Percentiles rank a stretch among this genome's conserved stretches.
Conservation (phyloP, 495 filamentous ascomycete genomes). For the Trichoderma asperelloides region DNA sequence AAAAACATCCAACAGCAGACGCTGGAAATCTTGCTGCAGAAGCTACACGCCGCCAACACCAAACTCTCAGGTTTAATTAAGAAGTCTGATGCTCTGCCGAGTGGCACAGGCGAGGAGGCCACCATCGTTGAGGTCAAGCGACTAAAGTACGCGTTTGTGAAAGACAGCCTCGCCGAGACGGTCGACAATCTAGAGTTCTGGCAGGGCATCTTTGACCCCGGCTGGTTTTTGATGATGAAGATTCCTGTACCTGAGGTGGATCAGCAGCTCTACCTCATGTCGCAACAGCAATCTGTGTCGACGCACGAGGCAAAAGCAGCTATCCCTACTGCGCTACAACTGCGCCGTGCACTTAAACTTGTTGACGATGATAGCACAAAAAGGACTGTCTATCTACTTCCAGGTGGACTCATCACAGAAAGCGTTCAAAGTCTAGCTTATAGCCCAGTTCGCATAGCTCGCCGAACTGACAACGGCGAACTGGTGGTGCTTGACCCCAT, state of each 20-base stretch:
- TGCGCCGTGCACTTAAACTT: background rate
- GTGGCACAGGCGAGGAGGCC: background rate
- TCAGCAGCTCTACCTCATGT: slow-evolving; percentile 10
- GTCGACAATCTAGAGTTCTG: slow-evolving; percentile 31
- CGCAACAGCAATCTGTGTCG: background rate
- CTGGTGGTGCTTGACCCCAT: background rate
- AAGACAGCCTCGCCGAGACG: slow-evolving; percentile 21
- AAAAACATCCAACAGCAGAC: background rate
- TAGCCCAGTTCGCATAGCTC: slow-evolving; percentile 1
- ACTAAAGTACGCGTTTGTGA: slow-evolving; percentile 13
- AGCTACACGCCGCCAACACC: background rate
- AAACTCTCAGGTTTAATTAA: background rate
- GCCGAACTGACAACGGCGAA: background rate
- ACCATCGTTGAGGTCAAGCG: background rate
- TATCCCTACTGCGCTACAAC: background rate
- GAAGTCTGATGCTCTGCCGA: background rate
- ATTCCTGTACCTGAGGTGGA: slow-evolving; percentile 25
- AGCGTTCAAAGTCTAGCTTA: background rate
- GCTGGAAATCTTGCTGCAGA: background rate
- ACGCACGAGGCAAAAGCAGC: background rate
- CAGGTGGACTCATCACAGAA: background rate
- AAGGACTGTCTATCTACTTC: background rate
- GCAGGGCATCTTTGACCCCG: slow-evolving; percentile 26
- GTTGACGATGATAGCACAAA: background rate
- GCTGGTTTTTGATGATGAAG: slow-evolving; percentile 33